A percentile compares a stretch with the other conserved stretches of the same genome.
Conservation (phyloP, 2,329 filamentous ascomycete genomes). For the Teratosphaeria zuluensis region DNA sequence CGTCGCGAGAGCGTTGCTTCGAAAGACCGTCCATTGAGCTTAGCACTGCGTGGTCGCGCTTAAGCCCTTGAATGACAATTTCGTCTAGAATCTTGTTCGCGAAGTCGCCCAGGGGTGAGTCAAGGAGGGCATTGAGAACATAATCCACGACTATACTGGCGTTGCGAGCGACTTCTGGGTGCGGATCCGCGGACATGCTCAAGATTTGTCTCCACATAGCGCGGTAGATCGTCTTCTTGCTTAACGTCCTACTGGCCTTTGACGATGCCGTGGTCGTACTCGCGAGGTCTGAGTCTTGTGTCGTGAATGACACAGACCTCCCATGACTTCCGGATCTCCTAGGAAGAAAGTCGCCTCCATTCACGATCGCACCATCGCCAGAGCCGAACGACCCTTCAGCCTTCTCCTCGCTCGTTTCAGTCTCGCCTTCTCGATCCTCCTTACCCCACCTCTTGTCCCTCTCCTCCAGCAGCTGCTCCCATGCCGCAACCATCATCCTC, state of each 20-base stretch:
- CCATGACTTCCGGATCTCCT: background rate
- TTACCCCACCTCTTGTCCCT: slow-evolving; percentile 20
- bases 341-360: background rate
- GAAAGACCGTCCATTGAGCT: slow-evolving; percentile 13
- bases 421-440: slow-evolving; percentile 9
- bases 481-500: slow-evolving; percentile 85
- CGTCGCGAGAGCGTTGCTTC: slow-evolving; percentile 36
- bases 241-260: slow-evolving; percentile 36
- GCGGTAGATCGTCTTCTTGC: slow-evolving; percentile 83
- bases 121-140: slow-evolving; percentile 66
- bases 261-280: background rate
- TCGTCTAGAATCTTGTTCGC: slow-evolving; percentile 68
- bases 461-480: slow-evolving; percentile 81
- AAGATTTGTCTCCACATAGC: slow-evolving; percentile 90
- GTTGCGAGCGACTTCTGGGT: slow-evolving; percentile 82
- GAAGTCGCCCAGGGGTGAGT: slow-evolving; percentile 63
- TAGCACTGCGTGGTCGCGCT: slow-evolving; percentile 18
- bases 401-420: slow-evolving; percentile 2
- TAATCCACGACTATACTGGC: slow-evolving; percentile 80
- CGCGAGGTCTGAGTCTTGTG: background rate
- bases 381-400: background rate
- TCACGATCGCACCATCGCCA: background rate
- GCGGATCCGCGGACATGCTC: slow-evolving; percentile 84
- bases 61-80: slow-evolving; percentile 34
- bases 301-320: slow-evolving; percentile 3